Conservation (phyloP, 2,329 filamentous ascomycete genomes). For the Fusarium luffae region DNA sequence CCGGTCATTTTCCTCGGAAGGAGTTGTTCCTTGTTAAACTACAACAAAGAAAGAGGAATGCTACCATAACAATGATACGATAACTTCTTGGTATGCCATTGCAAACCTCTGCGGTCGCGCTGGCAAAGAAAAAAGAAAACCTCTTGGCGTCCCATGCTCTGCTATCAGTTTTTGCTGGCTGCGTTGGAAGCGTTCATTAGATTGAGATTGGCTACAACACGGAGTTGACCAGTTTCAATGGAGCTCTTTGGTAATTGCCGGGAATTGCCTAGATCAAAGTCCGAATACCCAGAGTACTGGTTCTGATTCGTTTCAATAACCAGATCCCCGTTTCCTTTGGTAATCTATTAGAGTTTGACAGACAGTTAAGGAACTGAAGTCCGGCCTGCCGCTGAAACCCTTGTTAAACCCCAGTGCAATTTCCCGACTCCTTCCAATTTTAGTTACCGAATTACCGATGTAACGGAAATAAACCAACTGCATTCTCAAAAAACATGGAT, state of each 20-base stretch:
- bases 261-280: background rate
- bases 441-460: background rate
- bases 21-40: background rate
- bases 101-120: rapidly evolving
- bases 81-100: background rate
- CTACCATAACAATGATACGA: background rate
- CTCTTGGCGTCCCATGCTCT: background rate
- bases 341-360: background rate
- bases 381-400: background rate
- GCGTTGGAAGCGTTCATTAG: background rate
- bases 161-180: background rate
- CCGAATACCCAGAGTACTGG: background rate
- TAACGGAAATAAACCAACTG: background rate
- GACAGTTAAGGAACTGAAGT: background rate
- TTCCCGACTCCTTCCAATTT: background rate
- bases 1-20: background rate
- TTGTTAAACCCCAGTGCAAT: background rate
- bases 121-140: background rate
- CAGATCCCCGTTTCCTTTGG: background rate
- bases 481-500: background rate
- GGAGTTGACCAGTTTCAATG: background rate
- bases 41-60: background rate
- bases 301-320: background rate
- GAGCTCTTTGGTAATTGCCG: background rate
- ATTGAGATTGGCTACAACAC: background rate